phyloP scores from a whole-genome alignment of 2,329 filamentous ascomycete species.

The Fusarium xylarioides region DNA sequence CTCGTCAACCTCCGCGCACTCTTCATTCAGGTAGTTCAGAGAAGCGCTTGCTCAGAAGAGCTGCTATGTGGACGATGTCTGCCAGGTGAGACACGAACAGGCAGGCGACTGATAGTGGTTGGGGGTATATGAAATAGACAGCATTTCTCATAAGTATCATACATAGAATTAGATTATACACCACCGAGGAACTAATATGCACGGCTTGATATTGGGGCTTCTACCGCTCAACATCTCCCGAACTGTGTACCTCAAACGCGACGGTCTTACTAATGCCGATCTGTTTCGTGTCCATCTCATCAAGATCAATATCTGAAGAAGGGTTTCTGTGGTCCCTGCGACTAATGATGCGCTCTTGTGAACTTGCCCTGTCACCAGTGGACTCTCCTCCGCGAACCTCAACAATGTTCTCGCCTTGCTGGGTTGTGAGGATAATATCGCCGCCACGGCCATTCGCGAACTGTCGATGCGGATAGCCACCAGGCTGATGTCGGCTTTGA shows the following conservation, averaged over 20 bases:
- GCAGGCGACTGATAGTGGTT: fast-evolving
- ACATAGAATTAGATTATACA: background rate
- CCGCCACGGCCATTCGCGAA: slow-evolving; percentile 12
- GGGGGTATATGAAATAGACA: background rate
- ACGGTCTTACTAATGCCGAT: slow-evolving; percentile 39
- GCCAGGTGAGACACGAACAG: background rate
- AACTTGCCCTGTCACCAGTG: slow-evolving; percentile 19
- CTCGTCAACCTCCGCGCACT: background rate
- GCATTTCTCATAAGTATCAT: background rate
- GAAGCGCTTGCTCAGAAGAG: background rate
- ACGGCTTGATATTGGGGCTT: background rate
- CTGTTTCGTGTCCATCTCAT: slow-evolving; percentile 36
- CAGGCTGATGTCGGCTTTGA: slow-evolving; percentile 15
- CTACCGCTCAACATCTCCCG: slow-evolving; percentile 10
- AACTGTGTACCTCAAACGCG: slow-evolving; percentile 30
- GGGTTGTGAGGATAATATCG: slow-evolving; percentile 29
- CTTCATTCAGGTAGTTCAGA: background rate
- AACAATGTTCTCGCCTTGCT: slow-evolving; percentile 37
- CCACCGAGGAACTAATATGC: background rate
- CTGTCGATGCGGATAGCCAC: slow-evolving; percentile 13
- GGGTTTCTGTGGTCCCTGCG: slow-evolving; percentile 21
- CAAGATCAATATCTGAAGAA: slow-evolving; percentile 38
- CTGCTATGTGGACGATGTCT: background rate
- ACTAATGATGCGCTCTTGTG: slow-evolving; percentile 38
- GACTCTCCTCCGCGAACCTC: slow-evolving; percentile 32